A percentile compares a stretch with the other conserved stretches of the same genome.
phyloP scores from a whole-genome alignment of 1,284 basidiomycete species.

The Apiotrichum mycotoxinovorans region DNA sequence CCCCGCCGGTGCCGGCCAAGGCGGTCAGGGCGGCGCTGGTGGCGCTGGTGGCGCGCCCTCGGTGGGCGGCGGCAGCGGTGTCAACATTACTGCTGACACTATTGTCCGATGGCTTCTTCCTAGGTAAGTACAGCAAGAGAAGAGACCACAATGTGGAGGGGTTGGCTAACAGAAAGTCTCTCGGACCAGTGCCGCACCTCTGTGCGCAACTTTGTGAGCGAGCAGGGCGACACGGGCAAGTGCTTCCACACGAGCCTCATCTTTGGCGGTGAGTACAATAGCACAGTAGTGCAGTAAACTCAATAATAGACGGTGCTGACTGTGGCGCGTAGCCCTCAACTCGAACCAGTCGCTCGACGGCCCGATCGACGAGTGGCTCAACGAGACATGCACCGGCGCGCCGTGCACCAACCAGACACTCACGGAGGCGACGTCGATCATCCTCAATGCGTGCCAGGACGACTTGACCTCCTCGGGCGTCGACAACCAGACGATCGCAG shows the following conservation, averaged over 20 bases:
- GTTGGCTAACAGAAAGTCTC: background rate
- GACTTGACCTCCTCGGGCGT: constrained; percentile 34
- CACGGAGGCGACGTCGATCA: constrained; percentile 25
- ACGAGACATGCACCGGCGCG: constrained; percentile 31
- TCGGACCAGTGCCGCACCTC: constrained; percentile 7
- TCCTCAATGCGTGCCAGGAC: constrained; percentile 32
- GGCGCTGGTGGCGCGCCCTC: too few species aligned
- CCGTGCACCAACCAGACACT: constrained; percentile 42
- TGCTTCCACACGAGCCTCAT: constrained; percentile 26
- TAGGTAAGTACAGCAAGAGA: too few species aligned
- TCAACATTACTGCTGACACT: background rate
- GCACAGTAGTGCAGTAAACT: background rate
- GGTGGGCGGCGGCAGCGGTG: background rate
- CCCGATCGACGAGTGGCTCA: constrained; percentile 35
- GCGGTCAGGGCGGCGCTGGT: too few species aligned
- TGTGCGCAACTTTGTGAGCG: constrained; percentile 7
- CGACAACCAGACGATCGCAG: constrained; percentile 27
- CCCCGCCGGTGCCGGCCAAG: background rate
- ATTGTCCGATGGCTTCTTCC: background rate
- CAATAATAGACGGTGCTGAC: background rate
- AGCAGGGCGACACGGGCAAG: constrained; percentile 16
- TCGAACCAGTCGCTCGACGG: constrained; percentile 18
- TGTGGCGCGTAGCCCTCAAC: constrained; percentile 16
- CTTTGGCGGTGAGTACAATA: constrained; percentile 14
- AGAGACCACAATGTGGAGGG: too few species aligned